Evolutionary conservation across 192 early-diverging fungal genomes (phyloP), one percentile per base, ranked within the genome.

Genomic region (Podila horticola): DNA sequence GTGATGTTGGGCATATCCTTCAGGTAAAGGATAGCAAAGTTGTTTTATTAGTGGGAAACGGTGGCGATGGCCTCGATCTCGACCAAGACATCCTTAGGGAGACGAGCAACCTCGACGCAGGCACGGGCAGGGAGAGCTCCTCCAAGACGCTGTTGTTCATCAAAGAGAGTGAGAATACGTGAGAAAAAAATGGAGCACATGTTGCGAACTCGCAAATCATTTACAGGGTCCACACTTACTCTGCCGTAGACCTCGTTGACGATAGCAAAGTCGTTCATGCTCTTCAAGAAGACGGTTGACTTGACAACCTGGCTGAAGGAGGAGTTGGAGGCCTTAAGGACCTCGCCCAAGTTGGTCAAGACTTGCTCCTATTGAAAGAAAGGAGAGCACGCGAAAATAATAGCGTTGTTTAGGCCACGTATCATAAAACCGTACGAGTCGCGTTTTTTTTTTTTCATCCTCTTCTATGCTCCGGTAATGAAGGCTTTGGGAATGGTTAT

Each of bases 221-320:
- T 12, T 17, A 17, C 12, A 45, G 41, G 41, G 41, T 45, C 41
- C 41, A 41, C 38, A 36, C 66, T 71, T 82, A 93, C 90, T 77
- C 90, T 87, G 50, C 82, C 90, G 68, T 99, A 99, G 57, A 94
- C 87, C 74, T 95, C 93, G 84, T 99, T 99, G 90, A 99, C 95
- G 24, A 83, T 84, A 17, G 75, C 90, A 88, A 97, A 99, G 85
- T 97, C 94, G 82, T 95, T 94, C 89, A 94, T 94, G 75, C 91
- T 90, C 84, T 95, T 94, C 45, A 99, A 74, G 83, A 98, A 99
- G 58, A 97, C 96, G 22, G 97, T 98, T 28, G 96, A 97, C 90
- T 99, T 99, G 83, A 98, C 92, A 19, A 98, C 94, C 67, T 94
- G 90, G 51, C 94, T 88, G 34, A 98, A 88, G 48, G 88, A 88